These are phyloP conservation scores for Exophiala aquamarina DNA, from an alignment of 2,329 filamentous ascomycete species.

Conservation along the genomic window DNA sequence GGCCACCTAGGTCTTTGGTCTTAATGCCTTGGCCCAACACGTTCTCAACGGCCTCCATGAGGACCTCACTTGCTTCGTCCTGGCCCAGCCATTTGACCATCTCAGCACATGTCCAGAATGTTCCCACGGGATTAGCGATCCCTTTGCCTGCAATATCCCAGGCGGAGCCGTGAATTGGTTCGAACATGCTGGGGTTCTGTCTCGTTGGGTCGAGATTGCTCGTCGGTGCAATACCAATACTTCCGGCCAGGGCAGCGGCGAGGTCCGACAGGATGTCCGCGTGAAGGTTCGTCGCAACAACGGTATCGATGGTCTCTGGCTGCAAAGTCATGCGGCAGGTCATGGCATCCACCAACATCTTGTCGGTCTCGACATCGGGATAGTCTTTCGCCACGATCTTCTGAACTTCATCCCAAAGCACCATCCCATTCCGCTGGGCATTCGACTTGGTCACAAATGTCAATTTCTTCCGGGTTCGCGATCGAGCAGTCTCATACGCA, in stretches of 20 bases:
- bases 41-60: slow-evolving; percentile 62
- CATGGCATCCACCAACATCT: slow-evolving; percentile 69
- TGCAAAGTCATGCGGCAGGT: slow-evolving; percentile 64
- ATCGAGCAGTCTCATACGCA: slow-evolving; percentile 61
- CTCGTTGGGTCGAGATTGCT: slow-evolving; percentile 66
- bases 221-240: slow-evolving; percentile 71
- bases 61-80: slow-evolving; percentile 53
- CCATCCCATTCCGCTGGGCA: slow-evolving; percentile 66
- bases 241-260: slow-evolving; percentile 67
- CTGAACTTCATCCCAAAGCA: slow-evolving; percentile 66
- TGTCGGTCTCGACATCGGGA: slow-evolving; percentile 60
- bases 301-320: slow-evolving; percentile 60
- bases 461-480: slow-evolving; percentile 56
- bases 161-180: slow-evolving; percentile 74
- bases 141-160: slow-evolving; percentile 96
- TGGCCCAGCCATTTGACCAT: slow-evolving; percentile 66
- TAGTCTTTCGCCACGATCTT: slow-evolving; percentile 56
- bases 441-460: slow-evolving; percentile 67
- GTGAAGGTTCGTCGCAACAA: slow-evolving; percentile 62
- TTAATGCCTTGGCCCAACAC: slow-evolving; percentile 56
- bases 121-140: slow-evolving; percentile 83
- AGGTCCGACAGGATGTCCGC: slow-evolving; percentile 71
- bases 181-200: slow-evolving; percentile 62
- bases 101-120: slow-evolving; percentile 70
- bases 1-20: slow-evolving; percentile 62